A percentile compares a stretch with the other conserved stretches of the same genome.
Conservation (phyloP, 148 eudicot genomes). For the Camellia japonica region DNA sequence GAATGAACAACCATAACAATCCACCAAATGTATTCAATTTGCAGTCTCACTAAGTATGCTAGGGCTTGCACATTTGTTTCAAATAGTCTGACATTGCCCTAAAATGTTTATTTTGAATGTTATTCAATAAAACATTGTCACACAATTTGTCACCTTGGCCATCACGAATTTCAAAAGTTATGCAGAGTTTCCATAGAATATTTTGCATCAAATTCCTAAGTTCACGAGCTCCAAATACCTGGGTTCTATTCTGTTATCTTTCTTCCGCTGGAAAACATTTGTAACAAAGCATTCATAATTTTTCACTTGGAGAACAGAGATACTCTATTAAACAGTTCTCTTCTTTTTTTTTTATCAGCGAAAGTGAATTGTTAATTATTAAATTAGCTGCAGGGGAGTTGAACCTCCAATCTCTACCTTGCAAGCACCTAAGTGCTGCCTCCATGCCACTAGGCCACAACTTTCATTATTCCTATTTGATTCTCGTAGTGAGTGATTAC, state of each 20-base stretch:
- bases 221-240: not conserved
- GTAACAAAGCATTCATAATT: conserved; percentile 3
- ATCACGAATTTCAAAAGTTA: not conserved
- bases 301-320: too few relatives aligned
- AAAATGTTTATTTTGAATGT: not conserved
- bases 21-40: too few relatives aligned
- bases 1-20: not conserved
- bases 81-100: not conserved
- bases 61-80: not conserved
- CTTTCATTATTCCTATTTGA: not conserved
- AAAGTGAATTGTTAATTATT: too few relatives aligned
- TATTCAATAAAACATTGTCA: not conserved
- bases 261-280: not conserved
- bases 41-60: not conserved
- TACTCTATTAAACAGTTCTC: not conserved
- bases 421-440: too few relatives aligned
- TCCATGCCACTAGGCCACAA: not conserved
- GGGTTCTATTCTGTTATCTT: not conserved
- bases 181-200: not conserved
- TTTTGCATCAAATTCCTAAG: not conserved
- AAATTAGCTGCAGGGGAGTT: too few relatives aligned
- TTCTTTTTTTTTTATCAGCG: too few relatives aligned
- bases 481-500: not conserved
- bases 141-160: not conserved
- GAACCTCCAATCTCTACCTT: too few relatives aligned